A percentile compares a stretch with the other conserved stretches of the same genome.
Evolutionary conservation across 2,329 filamentous ascomycete species (phyloP).

Genomic region (Thielaviopsis musarum): DNA sequence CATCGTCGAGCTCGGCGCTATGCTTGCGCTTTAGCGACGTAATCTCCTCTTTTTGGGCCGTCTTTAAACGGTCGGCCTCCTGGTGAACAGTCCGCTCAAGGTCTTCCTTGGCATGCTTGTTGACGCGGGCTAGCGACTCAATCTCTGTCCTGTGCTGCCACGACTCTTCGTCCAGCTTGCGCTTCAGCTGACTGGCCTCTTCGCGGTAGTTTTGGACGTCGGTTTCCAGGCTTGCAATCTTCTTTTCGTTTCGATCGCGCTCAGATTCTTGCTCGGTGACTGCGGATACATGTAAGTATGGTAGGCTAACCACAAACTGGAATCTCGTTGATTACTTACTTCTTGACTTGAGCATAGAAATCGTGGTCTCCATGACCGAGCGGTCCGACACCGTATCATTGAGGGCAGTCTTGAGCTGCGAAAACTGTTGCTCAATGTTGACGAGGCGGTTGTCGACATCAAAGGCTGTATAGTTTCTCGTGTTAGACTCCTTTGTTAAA

Average conservation of each 20-base stretch:
- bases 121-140: conserved; percentile 35
- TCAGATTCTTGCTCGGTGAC: conserved; percentile 33
- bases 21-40: conserved; percentile 46
- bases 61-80: conserved; percentile 40
- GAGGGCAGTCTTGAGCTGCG: conserved; percentile 55
- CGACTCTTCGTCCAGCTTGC: conserved; percentile 21
- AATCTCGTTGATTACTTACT: conserved; percentile 33
- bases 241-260: conserved; percentile 25
- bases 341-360: conserved; percentile 57
- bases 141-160: conserved; percentile 31
- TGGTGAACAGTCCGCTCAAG: conserved; percentile 32
- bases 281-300: conserved; percentile 16
- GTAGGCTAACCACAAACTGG: not conserved
- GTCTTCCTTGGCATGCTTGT: conserved; percentile 39
- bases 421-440: conserved; percentile 59
- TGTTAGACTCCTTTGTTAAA: conserved; percentile 57
- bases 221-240: conserved; percentile 47
- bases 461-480: conserved; percentile 48
- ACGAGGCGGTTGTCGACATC: conserved; percentile 65
- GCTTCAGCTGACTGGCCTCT: conserved; percentile 37
- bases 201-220: conserved; percentile 22
- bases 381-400: conserved; percentile 50
- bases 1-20: conserved; percentile 48
- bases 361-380: conserved; percentile 53
- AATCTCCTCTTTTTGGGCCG: conserved; percentile 50